phyloP scores from a whole-genome alignment of 164 flowering plant species.

The Chimonanthus salicifolius region DNA sequence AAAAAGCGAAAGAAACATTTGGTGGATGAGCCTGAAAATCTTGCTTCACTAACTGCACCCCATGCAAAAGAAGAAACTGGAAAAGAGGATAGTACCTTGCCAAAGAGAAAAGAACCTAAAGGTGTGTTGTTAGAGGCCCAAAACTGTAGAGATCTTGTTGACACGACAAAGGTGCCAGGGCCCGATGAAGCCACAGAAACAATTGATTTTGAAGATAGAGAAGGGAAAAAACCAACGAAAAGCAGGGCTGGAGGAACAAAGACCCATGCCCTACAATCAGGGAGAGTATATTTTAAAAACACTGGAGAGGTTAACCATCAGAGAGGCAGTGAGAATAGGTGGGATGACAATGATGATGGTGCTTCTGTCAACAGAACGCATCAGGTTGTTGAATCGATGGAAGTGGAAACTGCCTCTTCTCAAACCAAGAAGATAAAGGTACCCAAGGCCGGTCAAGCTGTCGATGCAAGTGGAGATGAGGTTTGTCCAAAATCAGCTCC shows the following conservation, averaged over 20 bases:
- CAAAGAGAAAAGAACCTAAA: conserved; percentile 9
- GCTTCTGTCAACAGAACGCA: background rate
- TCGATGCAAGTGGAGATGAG: conserved; percentile 13
- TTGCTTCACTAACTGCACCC: background rate
- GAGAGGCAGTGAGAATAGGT: conserved; percentile 5
- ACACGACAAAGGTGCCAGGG: conserved; percentile 16
- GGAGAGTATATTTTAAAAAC: conserved; percentile 4
- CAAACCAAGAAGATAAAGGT: conserved; percentile 2
- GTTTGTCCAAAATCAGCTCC: conserved; percentile 16
- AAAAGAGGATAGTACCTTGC: conserved; percentile 9
- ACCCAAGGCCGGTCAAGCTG: conserved; percentile 14
- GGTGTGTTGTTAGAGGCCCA: conserved; percentile 10
- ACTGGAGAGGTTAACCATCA: conserved; percentile 9
- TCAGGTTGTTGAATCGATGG: conserved; percentile 3
- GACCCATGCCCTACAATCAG: conserved; percentile 5
- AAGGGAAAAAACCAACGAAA: conserved; percentile 29
- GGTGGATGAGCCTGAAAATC: conserved; percentile 8
- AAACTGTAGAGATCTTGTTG: conserved; percentile 5
- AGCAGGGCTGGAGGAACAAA: conserved; percentile 14
- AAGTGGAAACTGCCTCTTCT: conserved; percentile 5
- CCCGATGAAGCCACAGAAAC: conserved; percentile 12
- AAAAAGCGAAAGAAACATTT: conserved; percentile 13
- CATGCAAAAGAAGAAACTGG: conserved; percentile 1
- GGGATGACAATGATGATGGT: background rate
- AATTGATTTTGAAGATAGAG: conserved; percentile 19